Conservation (phyloP, 805 yeast species). For the Ogataea polymorpha region DNA sequence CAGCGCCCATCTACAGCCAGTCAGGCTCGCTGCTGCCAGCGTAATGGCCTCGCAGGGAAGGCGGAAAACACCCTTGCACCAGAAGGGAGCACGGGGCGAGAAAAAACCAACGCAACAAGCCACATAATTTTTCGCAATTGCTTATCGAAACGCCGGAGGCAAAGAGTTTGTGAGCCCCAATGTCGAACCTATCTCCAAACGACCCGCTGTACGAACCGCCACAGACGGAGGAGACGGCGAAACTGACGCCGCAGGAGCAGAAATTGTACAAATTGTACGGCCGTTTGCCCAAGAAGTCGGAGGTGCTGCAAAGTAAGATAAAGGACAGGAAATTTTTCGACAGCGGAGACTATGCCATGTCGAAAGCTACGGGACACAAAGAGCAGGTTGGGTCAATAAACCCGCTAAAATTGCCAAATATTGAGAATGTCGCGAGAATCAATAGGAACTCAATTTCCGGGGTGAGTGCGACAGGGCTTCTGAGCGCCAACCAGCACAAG, state of each 20-base stretch:
- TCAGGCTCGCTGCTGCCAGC: slow-evolving; percentile 1
- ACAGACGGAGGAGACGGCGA: slow-evolving; percentile 45
- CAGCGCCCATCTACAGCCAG: neutral
- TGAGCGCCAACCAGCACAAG: slow-evolving; percentile 51
- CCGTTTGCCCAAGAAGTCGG: slow-evolving; percentile 76
- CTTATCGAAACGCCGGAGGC: slow-evolving; percentile 10
- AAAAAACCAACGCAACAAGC: slow-evolving; percentile 3
- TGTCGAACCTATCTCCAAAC: slow-evolving; percentile 30
- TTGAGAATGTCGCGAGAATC: slow-evolving; percentile 58
- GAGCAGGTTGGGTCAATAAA: slow-evolving; percentile 31
- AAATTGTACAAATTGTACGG: slow-evolving; percentile 80
- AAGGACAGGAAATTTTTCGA: slow-evolving; percentile 91
- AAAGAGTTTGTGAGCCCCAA: slow-evolving; percentile 5
- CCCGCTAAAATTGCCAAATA: slow-evolving; percentile 47
- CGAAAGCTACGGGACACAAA: slow-evolving; percentile 53
- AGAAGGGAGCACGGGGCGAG: neutral
- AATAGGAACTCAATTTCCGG: slow-evolving; percentile 58
- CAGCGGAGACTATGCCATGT: slow-evolving; percentile 91
- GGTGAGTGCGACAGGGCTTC: slow-evolving; percentile 30
- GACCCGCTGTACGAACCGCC: slow-evolving; percentile 49
- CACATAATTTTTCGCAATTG: slow-evolving; percentile 4
- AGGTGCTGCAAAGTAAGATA: slow-evolving; percentile 67
- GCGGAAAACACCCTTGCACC: slow-evolving; percentile 8
- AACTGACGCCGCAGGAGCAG: slow-evolving; percentile 74
- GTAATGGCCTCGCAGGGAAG: neutral